Evolutionary conservation across 768 basidiomycete genomes (phyloP), one percentile per base, ranked within the genome.

Genomic region (Sporobolomyces phaffii): DNA sequence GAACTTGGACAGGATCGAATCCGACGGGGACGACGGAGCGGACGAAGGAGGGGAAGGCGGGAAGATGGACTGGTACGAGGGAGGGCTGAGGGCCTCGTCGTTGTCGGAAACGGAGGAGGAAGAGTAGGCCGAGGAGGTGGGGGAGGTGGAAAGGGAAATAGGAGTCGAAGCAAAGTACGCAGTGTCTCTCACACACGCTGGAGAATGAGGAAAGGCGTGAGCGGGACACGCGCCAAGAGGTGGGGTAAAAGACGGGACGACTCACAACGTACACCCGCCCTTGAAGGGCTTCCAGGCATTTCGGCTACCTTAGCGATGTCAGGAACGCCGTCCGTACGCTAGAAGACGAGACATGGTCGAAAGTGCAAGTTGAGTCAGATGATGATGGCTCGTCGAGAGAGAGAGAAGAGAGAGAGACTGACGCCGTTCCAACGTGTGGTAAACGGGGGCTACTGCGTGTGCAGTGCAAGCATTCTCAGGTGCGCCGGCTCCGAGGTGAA

Each of bases 111-210:
- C 44, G 54, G 63, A 57, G 51, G 63, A 57, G 50, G 48, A 20
- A 28, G 60, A 51, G 28, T 41, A 64, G 33, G 68, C 47, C 49
- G 62, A 28, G 57, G 67, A 60, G 40, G 52, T 40, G 31, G 62
- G 20, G 49, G 58, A 53, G 40, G 47, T n/a, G 31, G 67, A 66
- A 66, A 49, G 53, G 38, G 49, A n/a, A 58, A 59, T 56, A 9
- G 33, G 50, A 51, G 31, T 43, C 49, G 49, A 65, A 54, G 51
- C 38, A 36, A 45, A 49, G 50, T 49, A 60, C 40, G 47, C 36
- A 49, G 41, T 43, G 50, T 61, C 69, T 70, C 54, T 70, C 69
- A 70, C 69, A 61, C 54, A 57, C 60, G 40, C 57, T 20, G 24
- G 56, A 28, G n/a, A 51, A 59, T 29, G 41, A 36, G 24, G n/a